Evolutionary conservation across 1,139 yeast species (phyloP).

Genomic region (Pichia sp.): DNA sequence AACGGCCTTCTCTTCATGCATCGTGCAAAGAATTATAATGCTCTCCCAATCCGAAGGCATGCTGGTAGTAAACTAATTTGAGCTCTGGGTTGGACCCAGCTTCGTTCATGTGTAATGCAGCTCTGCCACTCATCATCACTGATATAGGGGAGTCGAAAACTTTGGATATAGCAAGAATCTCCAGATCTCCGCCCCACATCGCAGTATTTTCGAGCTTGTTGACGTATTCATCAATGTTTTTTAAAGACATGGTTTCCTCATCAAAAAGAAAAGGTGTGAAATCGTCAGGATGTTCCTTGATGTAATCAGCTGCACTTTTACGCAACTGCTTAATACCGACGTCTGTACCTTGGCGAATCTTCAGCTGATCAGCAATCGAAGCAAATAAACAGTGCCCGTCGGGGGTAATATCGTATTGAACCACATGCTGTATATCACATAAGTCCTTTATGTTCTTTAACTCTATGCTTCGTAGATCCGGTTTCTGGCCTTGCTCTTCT

Average conservation of each 20-base stretch:
- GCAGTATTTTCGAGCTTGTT: conserved; percentile 65
- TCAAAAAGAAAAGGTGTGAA: conserved; percentile 81
- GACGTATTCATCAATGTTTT: conserved; percentile 68
- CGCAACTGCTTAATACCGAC: conserved; percentile 54
- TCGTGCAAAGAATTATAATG: conserved; percentile 85
- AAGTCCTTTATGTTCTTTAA: conserved; percentile 55
- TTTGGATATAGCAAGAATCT: conserved; percentile 72
- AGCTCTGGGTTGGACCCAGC: conserved; percentile 47
- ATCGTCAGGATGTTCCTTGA: conserved; percentile 58
- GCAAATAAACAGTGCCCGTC: conserved; percentile 95
- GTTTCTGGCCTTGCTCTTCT: conserved; percentile 60
- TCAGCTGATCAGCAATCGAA: conserved; percentile 75
- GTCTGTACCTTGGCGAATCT: conserved; percentile 42
- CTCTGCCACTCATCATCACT: conserved; percentile 71
- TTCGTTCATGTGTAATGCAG: conserved; percentile 58
- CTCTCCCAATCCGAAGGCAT: conserved; percentile 86
- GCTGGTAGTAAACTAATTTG: conserved; percentile 76
- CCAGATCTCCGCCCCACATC: conserved; percentile 97
- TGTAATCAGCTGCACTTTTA: conserved; percentile 59
- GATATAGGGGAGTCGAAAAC: conserved; percentile 67
- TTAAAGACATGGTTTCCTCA: conserved; percentile 58
- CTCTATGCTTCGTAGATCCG: conserved; percentile 70
- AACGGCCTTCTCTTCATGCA: conserved; percentile 10
- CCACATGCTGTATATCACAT: conserved; percentile 45
- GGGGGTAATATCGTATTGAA: conserved; percentile 66